Evolutionary conservation across 805 yeast genomes (phyloP).

Genomic region (Starmerella gropengiesseri): DNA sequence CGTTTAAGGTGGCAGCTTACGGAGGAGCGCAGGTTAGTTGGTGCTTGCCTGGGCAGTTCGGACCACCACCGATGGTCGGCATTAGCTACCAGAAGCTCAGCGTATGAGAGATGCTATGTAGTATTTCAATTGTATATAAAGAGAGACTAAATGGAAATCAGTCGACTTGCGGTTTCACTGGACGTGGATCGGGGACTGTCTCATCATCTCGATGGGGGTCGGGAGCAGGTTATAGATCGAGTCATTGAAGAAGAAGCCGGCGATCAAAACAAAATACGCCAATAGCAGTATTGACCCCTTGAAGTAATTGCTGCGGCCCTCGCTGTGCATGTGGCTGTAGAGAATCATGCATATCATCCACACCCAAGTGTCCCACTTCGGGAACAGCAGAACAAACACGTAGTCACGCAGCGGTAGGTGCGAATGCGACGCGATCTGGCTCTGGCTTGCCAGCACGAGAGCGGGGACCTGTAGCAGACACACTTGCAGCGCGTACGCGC

Average conservation of each 20-base stretch:
- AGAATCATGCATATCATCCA: slow-evolving; percentile 73
- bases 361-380: slow-evolving; percentile 90
- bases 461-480: slow-evolving; percentile 89
- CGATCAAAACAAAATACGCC: slow-evolving; percentile 59
- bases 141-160: no score
- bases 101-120: no score
- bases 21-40: neutral
- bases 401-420: slow-evolving; percentile 25
- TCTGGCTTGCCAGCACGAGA: slow-evolving; percentile 64
- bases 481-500: slow-evolving; percentile 94
- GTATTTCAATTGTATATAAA: neutral
- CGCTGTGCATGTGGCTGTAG: slow-evolving; percentile 89
- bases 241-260: slow-evolving; percentile 68
- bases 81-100: neutral
- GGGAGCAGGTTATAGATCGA: slow-evolving; percentile 28
- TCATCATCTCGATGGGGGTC: neutral
- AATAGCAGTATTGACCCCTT: slow-evolving; percentile 83
- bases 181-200: neutral
- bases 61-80: no score
- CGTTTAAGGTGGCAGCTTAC: slow-evolving; percentile 6
- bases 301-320: slow-evolving; percentile 92
- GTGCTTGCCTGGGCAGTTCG: neutral
- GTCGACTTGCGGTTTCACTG: no score
- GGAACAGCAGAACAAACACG: slow-evolving; percentile 72
- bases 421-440: slow-evolving; percentile 17